These are phyloP conservation scores for Starmerella vitae DNA, from an alignment of 805 yeast species.

Conservation along the genomic window DNA sequence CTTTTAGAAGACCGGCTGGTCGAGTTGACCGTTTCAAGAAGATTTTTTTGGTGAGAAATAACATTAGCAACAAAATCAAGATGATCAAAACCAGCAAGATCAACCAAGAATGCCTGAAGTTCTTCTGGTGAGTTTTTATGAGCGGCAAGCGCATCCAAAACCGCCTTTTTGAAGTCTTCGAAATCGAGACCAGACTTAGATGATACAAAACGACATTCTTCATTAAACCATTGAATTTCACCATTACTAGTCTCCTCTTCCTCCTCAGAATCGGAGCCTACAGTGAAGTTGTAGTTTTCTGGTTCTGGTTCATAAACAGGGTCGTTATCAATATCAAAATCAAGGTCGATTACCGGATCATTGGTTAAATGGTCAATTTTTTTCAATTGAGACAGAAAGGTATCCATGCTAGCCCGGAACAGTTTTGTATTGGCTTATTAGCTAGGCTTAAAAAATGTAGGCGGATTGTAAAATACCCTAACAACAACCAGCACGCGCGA, in stretches of 20 bases:
- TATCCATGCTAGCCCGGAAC: no score
- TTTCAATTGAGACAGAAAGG: slow-evolving; percentile 9
- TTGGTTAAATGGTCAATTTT: background rate
- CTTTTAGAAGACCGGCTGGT: background rate
- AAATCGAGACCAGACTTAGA: slow-evolving; percentile 8
- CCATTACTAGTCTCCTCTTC: background rate
- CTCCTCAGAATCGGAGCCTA: background rate
- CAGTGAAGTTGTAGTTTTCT: slow-evolving; percentile 1
- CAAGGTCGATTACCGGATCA: background rate
- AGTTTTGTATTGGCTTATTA: no score
- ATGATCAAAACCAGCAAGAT: slow-evolving; percentile 73
- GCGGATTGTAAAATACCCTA: no score
- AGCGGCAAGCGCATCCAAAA: slow-evolving; percentile 18
- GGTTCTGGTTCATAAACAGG: slow-evolving; percentile 5
- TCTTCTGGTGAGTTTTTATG: slow-evolving; percentile 36
- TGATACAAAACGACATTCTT: slow-evolving; percentile 5
- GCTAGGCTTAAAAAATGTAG: no score
- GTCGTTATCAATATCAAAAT: slow-evolving; percentile 17
- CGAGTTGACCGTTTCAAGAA: background rate
- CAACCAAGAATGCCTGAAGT: slow-evolving; percentile 60
- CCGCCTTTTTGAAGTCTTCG: slow-evolving; percentile 6
- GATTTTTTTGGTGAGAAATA: slow-evolving; percentile 30
- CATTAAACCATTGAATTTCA: slow-evolving; percentile 9
- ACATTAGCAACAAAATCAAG: slow-evolving; percentile 62
- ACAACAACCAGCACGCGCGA: no score